Base-by-base conservation (phyloP, 2,329 filamentous ascomycete species). In the Samsoniella hepiali region DNA sequence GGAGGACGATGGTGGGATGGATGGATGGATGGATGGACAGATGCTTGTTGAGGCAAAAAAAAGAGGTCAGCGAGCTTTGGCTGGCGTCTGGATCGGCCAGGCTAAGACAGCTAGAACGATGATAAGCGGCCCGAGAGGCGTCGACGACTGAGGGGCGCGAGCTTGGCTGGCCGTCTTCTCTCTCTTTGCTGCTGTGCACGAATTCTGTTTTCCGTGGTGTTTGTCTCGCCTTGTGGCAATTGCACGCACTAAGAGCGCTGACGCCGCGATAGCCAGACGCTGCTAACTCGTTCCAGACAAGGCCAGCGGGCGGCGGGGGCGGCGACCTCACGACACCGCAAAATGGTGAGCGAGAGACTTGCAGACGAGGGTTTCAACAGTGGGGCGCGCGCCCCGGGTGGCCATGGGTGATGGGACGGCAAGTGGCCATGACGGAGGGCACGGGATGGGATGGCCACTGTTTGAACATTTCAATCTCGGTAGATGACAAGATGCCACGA, bases 91-190 rank as follows among this genome's bases (percentile, higher is more conserved):
- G 58, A 60, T 60, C 58, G 47, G 22, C 34, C 34, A 42, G 29
- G 36, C 57, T 60, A 60, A 53, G 56, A 54, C 51, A 50, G 22
- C 44, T 50, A 50, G 44, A 22, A 59, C 45, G 57, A 53, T 32
- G 58, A 53, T 53, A 34, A 27, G 58, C 58, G 47, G 58, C 58
- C 38, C 27, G 58, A 17, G 58, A 60, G 38, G 38, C 29, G 47
- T 60, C 58, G 56, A 38, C 44, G 47, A 50, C 34, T 17, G 44
- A 58, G 44, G 55, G 54, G 29, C 27, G 34, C 40, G 15, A 4
- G 15, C n/a, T 34, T 32, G 29, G n/a, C 29, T 34, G 38, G 3
- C 4, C 38, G 45, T 34, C 6, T n/a, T 51, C 27, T 27, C 13
- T 51, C 29, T 32, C 31, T 34, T 51, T 15, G 3, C 15, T 11